Conservation (phyloP, 306 rosid species). For the Quercus gilva region DNA sequence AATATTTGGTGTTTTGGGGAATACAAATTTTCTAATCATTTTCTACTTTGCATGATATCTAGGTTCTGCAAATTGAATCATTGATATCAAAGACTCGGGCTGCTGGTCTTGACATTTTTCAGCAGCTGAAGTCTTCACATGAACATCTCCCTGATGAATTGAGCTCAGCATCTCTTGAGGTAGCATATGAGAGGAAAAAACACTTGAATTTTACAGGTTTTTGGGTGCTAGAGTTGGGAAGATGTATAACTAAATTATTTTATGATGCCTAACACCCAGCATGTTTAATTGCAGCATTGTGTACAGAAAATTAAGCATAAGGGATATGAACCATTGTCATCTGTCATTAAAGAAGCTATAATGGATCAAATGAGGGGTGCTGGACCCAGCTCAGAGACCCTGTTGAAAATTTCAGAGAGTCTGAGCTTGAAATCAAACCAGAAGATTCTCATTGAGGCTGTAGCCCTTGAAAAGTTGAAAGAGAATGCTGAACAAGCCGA, state of each 20-base stretch:
- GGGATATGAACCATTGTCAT: constrained; percentile 53
- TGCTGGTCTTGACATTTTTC: constrained; percentile 51
- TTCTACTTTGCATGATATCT: constrained; percentile 31
- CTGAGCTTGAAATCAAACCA: constrained; percentile 62
- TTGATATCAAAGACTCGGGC: constrained; percentile 51
- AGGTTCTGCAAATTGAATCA: constrained; percentile 76
- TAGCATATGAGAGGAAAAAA: constrained; percentile 24
- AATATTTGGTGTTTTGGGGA: neutral
- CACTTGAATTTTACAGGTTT: neutral
- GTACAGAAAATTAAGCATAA: constrained; percentile 67
- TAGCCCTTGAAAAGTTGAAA: constrained; percentile 84
- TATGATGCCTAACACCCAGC: neutral
- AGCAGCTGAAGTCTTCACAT: constrained; percentile 55
- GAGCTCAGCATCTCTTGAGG: constrained; percentile 62
- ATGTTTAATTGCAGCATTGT: constrained; percentile 55
- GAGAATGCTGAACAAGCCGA: constrained; percentile 80
- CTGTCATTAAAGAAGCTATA: constrained; percentile 57
- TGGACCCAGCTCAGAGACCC: constrained; percentile 56
- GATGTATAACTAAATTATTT: no score
- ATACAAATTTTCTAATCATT: constrained; percentile 21
- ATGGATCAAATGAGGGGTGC: constrained; percentile 54
- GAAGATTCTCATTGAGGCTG: constrained; percentile 88
- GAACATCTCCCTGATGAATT: constrained; percentile 53
- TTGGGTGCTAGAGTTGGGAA: neutral
- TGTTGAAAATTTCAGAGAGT: constrained; percentile 64